Percentiles rank a stretch among this genome's conserved stretches.
Conservation (phyloP, 495 filamentous ascomycete genomes). For the Aspergillus leporis region DNA sequence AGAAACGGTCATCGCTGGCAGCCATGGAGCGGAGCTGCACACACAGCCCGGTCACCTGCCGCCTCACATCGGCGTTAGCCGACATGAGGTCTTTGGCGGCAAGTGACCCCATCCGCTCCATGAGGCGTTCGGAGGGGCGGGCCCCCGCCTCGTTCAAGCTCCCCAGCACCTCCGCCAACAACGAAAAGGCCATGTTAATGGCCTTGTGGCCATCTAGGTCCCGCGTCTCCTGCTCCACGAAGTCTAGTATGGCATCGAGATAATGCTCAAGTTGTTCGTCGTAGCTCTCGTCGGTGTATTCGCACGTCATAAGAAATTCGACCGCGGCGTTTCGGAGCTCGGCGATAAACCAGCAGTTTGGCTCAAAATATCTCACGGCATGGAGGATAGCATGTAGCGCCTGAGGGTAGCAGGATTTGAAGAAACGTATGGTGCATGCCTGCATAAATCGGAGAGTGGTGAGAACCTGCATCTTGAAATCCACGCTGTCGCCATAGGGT, state of each 20-base stretch:
- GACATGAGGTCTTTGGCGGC: constrained; percentile 65
- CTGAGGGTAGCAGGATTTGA: constrained; percentile 58
- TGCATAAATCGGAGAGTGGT: constrained; percentile 75
- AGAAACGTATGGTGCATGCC: constrained; percentile 64
- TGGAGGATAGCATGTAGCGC: constrained; percentile 67
- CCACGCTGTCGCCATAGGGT: constrained; percentile 51
- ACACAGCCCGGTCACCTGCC: constrained; percentile 75
- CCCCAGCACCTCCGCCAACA: constrained; percentile 48
- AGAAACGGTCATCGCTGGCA: constrained; percentile 60
- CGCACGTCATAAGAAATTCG: constrained; percentile 50
- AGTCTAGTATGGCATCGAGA: constrained; percentile 52
- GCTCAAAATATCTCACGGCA: constrained; percentile 57
- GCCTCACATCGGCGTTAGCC: constrained; percentile 73
- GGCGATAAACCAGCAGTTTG: constrained; percentile 54
- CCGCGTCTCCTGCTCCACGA: constrained; percentile 33
- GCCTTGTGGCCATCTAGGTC: constrained; percentile 33
- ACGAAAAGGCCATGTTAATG: constrained; percentile 59
- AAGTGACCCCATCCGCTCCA: constrained; percentile 50
- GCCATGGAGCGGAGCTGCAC: constrained; percentile 71
- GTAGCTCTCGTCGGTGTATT: constrained; percentile 21
- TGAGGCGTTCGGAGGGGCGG: constrained; percentile 19
- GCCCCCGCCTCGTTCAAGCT: constrained; percentile 23
- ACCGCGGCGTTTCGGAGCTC: constrained; percentile 59
- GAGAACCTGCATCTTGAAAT: constrained; percentile 82
- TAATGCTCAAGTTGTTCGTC: constrained; percentile 25